Evolutionary conservation across 1,284 basidiomycete species (phyloP).

Genomic region (Puccinia coronata): DNA sequence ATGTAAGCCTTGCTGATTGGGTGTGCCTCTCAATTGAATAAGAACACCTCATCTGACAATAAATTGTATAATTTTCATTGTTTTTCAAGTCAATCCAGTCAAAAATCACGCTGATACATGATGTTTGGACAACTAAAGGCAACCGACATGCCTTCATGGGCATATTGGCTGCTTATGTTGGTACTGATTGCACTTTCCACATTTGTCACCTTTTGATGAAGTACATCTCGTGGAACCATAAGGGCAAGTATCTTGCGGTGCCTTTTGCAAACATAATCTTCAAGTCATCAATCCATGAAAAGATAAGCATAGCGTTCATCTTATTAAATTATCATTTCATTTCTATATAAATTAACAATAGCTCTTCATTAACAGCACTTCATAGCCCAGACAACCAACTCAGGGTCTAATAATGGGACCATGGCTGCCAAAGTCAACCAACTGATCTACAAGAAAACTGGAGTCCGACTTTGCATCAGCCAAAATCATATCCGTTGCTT

Average conservation of each 20-base stretch:
- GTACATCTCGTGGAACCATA: neutral
- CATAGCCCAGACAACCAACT: constrained; percentile 9
- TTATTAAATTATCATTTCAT: too few species aligned
- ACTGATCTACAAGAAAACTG: neutral
- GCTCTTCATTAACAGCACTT: neutral
- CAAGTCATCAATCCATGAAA: neutral
- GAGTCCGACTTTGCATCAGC: neutral
- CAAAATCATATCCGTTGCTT: neutral
- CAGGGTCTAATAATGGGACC: constrained; percentile 12
- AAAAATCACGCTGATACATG: constrained; percentile 6
- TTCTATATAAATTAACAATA: too few species aligned
- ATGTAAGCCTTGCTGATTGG: neutral
- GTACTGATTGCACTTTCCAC: neutral
- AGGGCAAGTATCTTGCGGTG: constrained; percentile 11
- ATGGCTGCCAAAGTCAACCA: constrained; percentile 5
- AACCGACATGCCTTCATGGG: constrained; percentile 21
- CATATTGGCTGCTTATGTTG: constrained; percentile 18
- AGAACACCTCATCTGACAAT: neutral
- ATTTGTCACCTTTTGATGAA: constrained; percentile 4
- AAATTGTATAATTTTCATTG: neutral
- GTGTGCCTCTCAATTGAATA: neutral
- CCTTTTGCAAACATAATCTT: constrained; percentile 11
- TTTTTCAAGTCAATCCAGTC: too few species aligned
- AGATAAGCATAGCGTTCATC: constrained; percentile 10
- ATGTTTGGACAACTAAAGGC: constrained; percentile 30